These are phyloP conservation scores for Malus asiatica DNA, from an alignment of 306 rosid species.

Conservation along the genomic window DNA sequence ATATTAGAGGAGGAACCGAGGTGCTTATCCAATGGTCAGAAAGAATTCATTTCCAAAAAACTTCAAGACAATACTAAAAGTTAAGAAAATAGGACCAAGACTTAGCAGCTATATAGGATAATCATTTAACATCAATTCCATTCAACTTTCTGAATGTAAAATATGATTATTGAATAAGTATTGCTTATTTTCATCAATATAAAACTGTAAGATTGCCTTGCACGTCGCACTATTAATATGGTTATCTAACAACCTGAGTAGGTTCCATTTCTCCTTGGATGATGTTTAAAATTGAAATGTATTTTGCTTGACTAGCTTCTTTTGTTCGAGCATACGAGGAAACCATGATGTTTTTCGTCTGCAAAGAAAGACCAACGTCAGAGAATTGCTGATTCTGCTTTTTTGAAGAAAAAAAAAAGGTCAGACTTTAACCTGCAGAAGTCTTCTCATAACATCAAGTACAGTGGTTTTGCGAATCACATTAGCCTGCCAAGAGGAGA, in stretches of 20 bases:
- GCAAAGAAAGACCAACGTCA: conserved; percentile 26
- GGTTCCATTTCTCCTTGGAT: conserved; percentile 99
- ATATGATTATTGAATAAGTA: background rate
- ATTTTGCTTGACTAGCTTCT: conserved; percentile 99
- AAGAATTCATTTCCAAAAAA: background rate
- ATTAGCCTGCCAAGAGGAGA: conserved; percentile 62
- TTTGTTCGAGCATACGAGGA: conserved; percentile 96
- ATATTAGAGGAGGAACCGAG: background rate
- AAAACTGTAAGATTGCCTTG: background rate
- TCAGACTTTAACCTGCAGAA: conserved; percentile 65
- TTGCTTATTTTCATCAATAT: background rate
- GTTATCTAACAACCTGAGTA: conserved; percentile 59
- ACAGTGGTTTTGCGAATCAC: conserved; percentile 97
- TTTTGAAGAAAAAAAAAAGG: background rate
- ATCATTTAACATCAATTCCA: background rate
- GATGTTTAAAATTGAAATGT: conserved; percentile 92
- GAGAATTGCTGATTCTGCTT: conserved; percentile 1
- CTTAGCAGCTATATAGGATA: background rate
- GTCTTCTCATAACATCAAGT: conserved; percentile 98
- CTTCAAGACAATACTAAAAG: background rate
- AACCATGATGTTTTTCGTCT: conserved; percentile 98
- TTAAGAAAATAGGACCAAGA: background rate
- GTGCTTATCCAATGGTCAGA: background rate
- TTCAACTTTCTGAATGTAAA: background rate
- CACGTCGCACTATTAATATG: background rate